Percentiles rank a stretch among this genome's conserved stretches.
These are phyloP conservation scores for Acanthamoeba triangularis DNA, from an alignment of 208 protist species.

Conservation along the genomic window DNA sequence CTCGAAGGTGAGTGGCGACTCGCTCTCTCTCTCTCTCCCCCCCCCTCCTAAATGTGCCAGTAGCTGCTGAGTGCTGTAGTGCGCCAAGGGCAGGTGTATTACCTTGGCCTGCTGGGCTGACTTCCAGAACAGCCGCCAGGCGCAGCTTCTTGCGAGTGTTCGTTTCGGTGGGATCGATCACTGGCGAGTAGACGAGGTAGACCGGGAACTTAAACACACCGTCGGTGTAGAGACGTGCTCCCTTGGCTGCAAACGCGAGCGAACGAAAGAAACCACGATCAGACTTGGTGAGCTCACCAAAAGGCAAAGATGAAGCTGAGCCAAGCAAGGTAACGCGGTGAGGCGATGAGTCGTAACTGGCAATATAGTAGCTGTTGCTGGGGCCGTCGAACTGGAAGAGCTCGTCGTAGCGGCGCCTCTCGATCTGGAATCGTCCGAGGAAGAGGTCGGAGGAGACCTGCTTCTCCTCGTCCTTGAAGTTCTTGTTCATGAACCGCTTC, in stretches of 20 bases:
- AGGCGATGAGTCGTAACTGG: not conserved
- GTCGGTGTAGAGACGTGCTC: slow-evolving; percentile 31
- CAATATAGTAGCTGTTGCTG: slow-evolving; percentile 35
- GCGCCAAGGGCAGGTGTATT: not conserved
- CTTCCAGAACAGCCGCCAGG: slow-evolving; percentile 46
- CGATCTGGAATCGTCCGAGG: slow-evolving; percentile 48
- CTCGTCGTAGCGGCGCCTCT: slow-evolving; percentile 45
- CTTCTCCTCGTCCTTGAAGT: slow-evolving; percentile 86
- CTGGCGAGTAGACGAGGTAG: slow-evolving; percentile 36
- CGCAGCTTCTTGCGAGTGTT: slow-evolving; percentile 36
- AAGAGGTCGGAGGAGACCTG: slow-evolving; percentile 69
- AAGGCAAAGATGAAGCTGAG: no score
- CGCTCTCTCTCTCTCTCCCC: no score
- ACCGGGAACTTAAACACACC: slow-evolving; percentile 70
- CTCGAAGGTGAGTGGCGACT: no score
- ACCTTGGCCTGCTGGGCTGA: not conserved
- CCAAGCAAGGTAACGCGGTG: no score
- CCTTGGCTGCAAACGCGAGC: not conserved
- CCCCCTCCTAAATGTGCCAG: no score
- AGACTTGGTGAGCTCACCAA: not conserved
- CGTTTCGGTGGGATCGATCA: slow-evolving; percentile 19
- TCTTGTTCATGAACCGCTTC: slow-evolving; percentile 87
- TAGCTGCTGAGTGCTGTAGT: no score
- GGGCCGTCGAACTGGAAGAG: slow-evolving; percentile 38
- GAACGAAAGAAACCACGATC: not conserved